Base-by-base conservation (phyloP, 768 basidiomycete species). In the Suillus paluster region DNA sequence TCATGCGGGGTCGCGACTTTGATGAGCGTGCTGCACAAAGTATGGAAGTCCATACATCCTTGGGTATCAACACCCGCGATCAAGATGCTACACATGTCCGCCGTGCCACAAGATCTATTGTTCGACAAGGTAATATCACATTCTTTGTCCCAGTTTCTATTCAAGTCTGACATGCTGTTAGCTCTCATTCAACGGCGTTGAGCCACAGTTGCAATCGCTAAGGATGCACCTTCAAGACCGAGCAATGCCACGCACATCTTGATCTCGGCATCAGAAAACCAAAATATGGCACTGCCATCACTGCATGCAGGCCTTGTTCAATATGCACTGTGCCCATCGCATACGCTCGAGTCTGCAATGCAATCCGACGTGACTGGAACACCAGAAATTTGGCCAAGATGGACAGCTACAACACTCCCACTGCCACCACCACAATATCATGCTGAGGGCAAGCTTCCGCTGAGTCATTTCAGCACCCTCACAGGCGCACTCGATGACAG, bases 11-110 rank as follows among this genome's bases (percentile, higher is more conserved):
- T 44, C 2, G 9, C 8, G n/a, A 44, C 7, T 44, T 21, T 44
- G 88, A 89, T 70, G 87, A 87, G 63, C 33, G 84, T 78, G 12
- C 38, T 30, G n/a, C n/a, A 21, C 17, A 7, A 52, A 52, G 50
- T 17, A 52, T 52, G 25, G 50, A 27, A 9, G 6, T 52, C 6
- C 50, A 52, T 27, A 8, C 25, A 17, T 52, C 49, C 27, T 34
- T 52, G 25, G 50, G 50, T n/a, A 52, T 52, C 25, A 52, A 27
- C 34, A 52, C 50, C 15, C 25, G 50, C 3, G 50, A 52, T 12
- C 50, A 27, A 8, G 50, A 52, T 17, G 50, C 50, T 27, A 52
- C 50, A 17, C 50, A 52, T 5, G 23, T 27, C 2, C 23, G 11
- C 9, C 50, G 25, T 11, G 50, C 50, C 1, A n/a, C 25, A 8